Conservation (phyloP, 164 flowering plant genomes). For the Stephania japonica region DNA sequence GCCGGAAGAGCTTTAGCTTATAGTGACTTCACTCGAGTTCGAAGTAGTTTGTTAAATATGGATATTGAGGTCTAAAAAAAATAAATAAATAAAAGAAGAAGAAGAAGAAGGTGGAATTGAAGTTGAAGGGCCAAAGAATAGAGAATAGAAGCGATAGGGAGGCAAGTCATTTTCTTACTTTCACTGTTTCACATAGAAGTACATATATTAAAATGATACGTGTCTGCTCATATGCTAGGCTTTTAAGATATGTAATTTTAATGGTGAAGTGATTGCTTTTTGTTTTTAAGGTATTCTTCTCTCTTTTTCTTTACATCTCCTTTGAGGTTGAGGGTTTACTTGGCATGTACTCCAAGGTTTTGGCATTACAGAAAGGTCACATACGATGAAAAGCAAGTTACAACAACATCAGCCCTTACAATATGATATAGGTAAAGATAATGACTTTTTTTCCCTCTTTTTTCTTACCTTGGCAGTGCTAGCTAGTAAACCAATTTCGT, state of each 20-base stretch:
- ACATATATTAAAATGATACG: background rate
- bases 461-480: too few relatives aligned
- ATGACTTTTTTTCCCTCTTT: too few relatives aligned
- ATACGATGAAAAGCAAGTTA: background rate
- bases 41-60: too few relatives aligned
- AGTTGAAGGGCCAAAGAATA: background rate
- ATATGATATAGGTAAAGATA: background rate
- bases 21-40: too few relatives aligned
- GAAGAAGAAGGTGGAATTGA: too few relatives aligned
- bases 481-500: too few relatives aligned
- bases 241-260: background rate
- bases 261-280: constrained; percentile 1
- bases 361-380: background rate
- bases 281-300: background rate
- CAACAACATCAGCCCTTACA: background rate
- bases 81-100: too few relatives aligned
- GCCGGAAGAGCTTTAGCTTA: too few relatives aligned
- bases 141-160: background rate
- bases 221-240: background rate
- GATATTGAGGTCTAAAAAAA: too few relatives aligned
- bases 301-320: background rate
- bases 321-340: background rate
- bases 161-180: constrained; percentile 1
- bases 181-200: background rate
- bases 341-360: constrained; percentile 15